These are phyloP conservation scores for Eucalyptus grandis DNA, from an alignment of 345 rosid genomes.

Conservation along the genomic window DNA sequence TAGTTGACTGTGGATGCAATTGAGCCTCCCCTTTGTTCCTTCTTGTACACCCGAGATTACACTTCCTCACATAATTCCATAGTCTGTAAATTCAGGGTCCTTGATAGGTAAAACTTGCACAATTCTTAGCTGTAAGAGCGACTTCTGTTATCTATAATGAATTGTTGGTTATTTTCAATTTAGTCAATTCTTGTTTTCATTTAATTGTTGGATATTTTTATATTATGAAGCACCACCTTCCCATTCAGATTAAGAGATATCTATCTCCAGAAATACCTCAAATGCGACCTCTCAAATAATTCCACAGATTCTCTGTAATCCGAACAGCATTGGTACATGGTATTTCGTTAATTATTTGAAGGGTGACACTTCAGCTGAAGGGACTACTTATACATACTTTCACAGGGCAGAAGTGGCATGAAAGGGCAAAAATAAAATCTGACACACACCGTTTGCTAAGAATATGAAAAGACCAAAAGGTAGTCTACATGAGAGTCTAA, in stretches of 20 bases:
- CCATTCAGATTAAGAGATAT: background rate
- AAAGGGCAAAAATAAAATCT: background rate
- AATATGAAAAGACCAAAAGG: background rate
- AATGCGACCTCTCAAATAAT: background rate
- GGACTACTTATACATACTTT: background rate
- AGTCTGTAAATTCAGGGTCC: background rate
- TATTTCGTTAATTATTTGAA: background rate
- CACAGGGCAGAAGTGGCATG: background rate
- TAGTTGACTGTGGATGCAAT: background rate
- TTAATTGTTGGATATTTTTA: background rate
- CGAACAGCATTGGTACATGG: background rate
- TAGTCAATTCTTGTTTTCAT: background rate
- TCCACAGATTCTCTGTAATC: background rate
- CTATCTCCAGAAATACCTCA: background rate
- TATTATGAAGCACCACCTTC: background rate
- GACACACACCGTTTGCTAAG: background rate
- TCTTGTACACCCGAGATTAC: background rate
- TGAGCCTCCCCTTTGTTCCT: background rate
- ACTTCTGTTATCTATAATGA: background rate
- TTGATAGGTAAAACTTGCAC: background rate
- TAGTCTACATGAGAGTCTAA: background rate
- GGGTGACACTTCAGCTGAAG: background rate
- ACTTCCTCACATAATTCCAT: background rate
- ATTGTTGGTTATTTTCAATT: background rate
- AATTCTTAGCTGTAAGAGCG: background rate